phyloP scores from a whole-genome alignment of 139 green algal species.

The Gonium pectorale region DNA sequence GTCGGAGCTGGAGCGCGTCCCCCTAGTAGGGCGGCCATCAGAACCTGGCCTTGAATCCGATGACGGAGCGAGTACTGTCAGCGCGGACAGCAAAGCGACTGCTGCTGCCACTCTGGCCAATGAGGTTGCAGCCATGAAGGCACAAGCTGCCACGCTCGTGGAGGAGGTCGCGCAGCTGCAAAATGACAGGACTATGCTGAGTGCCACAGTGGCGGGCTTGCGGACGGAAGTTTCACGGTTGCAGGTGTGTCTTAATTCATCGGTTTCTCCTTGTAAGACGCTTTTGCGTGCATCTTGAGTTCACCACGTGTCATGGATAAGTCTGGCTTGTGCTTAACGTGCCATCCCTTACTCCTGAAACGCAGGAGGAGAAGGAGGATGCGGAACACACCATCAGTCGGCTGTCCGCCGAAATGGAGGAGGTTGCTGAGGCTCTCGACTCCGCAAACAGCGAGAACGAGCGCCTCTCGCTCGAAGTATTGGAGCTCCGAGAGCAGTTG shows the following conservation, averaged over 20 bases:
- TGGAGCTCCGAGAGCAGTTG: not conserved
- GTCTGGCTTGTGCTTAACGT: too few relatives aligned
- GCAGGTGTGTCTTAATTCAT: not conserved
- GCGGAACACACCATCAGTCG: not conserved
- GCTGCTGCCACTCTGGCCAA: too few relatives aligned
- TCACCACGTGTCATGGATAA: too few relatives aligned
- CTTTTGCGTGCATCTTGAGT: too few relatives aligned
- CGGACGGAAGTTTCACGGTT: constrained; percentile 2
- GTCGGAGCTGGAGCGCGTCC: constrained; percentile 9
- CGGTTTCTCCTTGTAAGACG: too few relatives aligned
- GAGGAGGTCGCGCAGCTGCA: not conserved
- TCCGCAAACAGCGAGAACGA: constrained; percentile 24
- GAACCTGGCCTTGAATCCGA: too few relatives aligned
- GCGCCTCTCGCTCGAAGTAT: constrained; percentile 18
- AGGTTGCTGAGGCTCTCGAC: constrained; percentile 32
- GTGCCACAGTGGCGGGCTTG: not conserved
- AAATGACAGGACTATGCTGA: constrained; percentile 1
- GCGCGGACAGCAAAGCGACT: too few relatives aligned
- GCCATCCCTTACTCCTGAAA: too few relatives aligned
- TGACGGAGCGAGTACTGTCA: too few relatives aligned
- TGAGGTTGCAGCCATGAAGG: too few relatives aligned
- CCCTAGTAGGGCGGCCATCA: not conserved
- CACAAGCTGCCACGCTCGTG: too few relatives aligned
- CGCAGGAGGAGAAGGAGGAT: constrained; percentile 17
- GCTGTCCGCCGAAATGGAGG: constrained; percentile 31